Evolutionary conservation across 768 basidiomycete species (phyloP), one percentile per base, ranked within the genome.

Genomic region (Boletus coccyginus): DNA sequence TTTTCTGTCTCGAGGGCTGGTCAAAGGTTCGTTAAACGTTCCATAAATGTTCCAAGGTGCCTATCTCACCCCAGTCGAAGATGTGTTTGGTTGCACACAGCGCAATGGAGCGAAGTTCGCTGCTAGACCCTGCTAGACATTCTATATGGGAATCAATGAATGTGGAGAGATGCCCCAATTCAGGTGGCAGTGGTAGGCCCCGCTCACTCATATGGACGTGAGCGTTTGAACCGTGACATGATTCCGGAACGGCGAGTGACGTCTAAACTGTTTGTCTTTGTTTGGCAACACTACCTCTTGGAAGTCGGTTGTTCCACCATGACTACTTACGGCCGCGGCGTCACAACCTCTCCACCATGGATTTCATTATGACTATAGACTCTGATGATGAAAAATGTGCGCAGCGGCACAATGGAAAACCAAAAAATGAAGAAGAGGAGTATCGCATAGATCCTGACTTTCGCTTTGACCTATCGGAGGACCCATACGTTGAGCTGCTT

Each of bases 291-390:
- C 29, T 0, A 27, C 27, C 27, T 27, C 27, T 27, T 27, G 3
- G 27, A 27, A 27, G 27, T 27, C 6, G 3, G 27, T 27, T 27
- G 27, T 6, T 27, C 27, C 27, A 27, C 27, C 27, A 27, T 27
- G 27, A 27, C 27, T 27, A 27, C 27, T 27, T 27, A 27, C 27
- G 6, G 5, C 27, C 27, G 27, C 27, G 27, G 3, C 27, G 27
- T 27, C 27, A 27, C 27, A 16, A 16, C 43, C 10, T 21, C 7
- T 24, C 19, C 32, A 14, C 46, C 54, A 71, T 71, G 70, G 90
- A 92, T 72, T 91, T 89, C 73, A 78, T 92, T 49, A 83, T 90
- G 82, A 94, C 92, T 1, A 79, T 94, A 44, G 90, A 92, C 64
- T 93, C 92, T 29, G 92, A 92, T 62, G 73, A 74, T 21, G 90